These are phyloP conservation scores for Circinella minor DNA, from an alignment of 371 early-diverging fungal genomes.

Conservation along the genomic window DNA sequence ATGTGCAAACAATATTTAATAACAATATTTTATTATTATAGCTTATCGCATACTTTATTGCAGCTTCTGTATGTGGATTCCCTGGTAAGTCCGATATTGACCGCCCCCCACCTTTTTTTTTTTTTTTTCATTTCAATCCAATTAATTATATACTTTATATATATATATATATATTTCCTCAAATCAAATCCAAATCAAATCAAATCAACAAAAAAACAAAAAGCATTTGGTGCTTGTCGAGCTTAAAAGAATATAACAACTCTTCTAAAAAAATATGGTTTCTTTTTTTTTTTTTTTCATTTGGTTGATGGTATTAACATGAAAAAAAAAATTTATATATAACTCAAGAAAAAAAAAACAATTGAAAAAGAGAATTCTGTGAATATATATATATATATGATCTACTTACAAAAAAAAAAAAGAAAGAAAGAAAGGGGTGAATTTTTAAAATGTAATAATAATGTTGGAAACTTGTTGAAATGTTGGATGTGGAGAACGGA, in stretches of 20 bases:
- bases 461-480: too few relatives aligned
- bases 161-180: background rate
- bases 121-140: background rate
- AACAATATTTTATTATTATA: conserved; percentile 21
- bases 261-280: background rate
- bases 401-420: conserved; percentile 15
- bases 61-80: conserved; percentile 79
- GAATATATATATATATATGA: background rate
- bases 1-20: background rate
- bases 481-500: too few relatives aligned
- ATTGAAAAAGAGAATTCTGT: background rate
- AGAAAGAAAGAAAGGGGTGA: conserved; percentile 2
- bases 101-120: too few relatives aligned
- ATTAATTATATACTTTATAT: background rate
- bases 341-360: conserved; percentile 2
- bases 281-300: background rate
- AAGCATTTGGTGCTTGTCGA: conserved; percentile 35
- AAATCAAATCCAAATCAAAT: too few relatives aligned
- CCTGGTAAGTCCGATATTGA: conserved; percentile 47
- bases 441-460: background rate
- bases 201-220: background rate
- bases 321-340: conserved; percentile 1
- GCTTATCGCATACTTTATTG: conserved; percentile 70
- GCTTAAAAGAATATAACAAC: conserved; percentile 1
- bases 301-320: conserved; percentile 2